A percentile compares a stretch with the other conserved stretches of the same genome.
These are phyloP conservation scores for Umbelopsis ramanniana DNA, from an alignment of 192 early-diverging fungal genomes.

Conservation along the genomic window DNA sequence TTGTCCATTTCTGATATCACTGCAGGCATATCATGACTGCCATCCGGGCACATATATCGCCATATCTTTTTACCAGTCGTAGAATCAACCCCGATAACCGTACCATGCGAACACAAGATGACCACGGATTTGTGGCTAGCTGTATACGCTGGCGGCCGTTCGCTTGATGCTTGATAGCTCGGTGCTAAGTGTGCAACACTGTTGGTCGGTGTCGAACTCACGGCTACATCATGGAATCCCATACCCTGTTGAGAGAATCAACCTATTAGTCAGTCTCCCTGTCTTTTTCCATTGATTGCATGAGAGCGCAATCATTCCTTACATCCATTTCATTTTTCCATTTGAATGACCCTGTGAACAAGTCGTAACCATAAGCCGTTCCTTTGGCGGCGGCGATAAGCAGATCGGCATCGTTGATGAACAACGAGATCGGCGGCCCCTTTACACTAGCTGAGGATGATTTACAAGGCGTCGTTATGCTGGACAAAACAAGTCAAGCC, in stretches of 20 bases:
- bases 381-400: constrained; percentile 22
- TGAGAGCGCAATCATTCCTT: not conserved
- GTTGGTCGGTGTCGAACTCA: constrained; percentile 24
- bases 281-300: no score
- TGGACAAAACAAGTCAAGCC: not conserved
- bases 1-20: constrained; percentile 22
- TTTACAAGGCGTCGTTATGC: no score
- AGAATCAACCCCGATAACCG: constrained; percentile 25
- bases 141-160: not conserved
- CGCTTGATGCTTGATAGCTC: not conserved
- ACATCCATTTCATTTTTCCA: constrained; percentile 38
- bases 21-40: constrained; percentile 25
- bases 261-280: no score
- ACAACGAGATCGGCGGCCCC: constrained; percentile 28
- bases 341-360: constrained; percentile 23
- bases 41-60: constrained; percentile 31
- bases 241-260: constrained; percentile 22
- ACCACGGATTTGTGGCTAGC: not conserved
- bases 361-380: constrained; percentile 16
- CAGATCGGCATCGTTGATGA: constrained; percentile 28
- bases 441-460: not conserved
- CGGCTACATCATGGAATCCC: constrained; percentile 25
- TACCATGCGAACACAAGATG: constrained; percentile 25
- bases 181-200: not conserved
- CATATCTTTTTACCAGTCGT: constrained; percentile 23